Base-by-base conservation (phyloP, 1,139 yeast genomes). In the Candida freyschussii region DNA sequence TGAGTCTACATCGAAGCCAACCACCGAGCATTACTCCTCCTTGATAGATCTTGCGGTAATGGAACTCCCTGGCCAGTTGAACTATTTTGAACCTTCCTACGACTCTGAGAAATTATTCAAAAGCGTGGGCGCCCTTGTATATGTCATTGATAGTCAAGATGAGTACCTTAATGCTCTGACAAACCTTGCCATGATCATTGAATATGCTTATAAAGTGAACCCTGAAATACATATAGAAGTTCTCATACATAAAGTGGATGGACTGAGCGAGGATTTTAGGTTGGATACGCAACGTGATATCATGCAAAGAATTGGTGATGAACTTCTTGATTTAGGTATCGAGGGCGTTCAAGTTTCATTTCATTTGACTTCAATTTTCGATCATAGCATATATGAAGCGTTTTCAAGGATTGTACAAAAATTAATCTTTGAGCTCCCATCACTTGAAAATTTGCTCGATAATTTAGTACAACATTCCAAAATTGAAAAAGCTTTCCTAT, bases 221-320 rank as follows among this genome's bases (percentile, higher is more conserved):
- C 96, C 96, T 3, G 68, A 68, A 33, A 82, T 91, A 30, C 86
- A 87, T 53, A 80, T 91, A 34, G 98, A 91, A 56, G 95, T 91
- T 4, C 69, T 91, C 37, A 87, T 91, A 33, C 98, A 91, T 59
- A 91, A 91, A 57, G 89, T 91, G 31, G 98, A 91, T 55, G 97
- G 97, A 0, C 67, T 91, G 29, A 78, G 89, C 34, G 98, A 91
- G 53, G 98, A 91, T 57, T 91, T 86, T 57, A 70, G 95, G 39
- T 69, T 86, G 30, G 98, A 91, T 57, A 93, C 96, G 11, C 96
- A 89, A 56, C 69, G 97, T 50, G 98, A 91, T 56, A 91, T 91
- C 32, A 87, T 87, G 86, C 96, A 89, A 58, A 68, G 97, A 44
- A 86, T 93, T 0, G 94, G 94, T 9, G 98, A 91, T 57, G 97